These are phyloP conservation scores for Skeletonema grethae DNA, from an alignment of 108 stramenopile genomes.

Conservation along the genomic window DNA sequence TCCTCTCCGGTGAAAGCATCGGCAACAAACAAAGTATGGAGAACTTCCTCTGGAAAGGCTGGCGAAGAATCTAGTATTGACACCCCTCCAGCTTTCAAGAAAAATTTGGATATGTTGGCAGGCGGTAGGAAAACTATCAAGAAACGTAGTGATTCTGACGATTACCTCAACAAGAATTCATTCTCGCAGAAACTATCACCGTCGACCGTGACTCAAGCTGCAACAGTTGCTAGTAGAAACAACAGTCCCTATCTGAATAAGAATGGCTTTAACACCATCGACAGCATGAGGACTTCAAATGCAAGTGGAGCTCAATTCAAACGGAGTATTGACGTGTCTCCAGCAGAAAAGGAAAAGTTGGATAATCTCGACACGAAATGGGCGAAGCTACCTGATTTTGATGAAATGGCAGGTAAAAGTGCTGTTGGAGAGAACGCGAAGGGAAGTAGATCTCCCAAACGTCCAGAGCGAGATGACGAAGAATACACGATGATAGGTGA, in stretches of 20 bases:
- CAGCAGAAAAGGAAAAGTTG: background rate
- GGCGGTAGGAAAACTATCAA: background rate
- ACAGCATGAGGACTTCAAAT: slow-evolving; percentile 5
- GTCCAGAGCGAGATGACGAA: background rate
- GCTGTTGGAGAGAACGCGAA: background rate
- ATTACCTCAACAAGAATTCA: background rate
- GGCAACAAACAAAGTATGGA: background rate
- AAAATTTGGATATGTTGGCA: slow-evolving; percentile 4
- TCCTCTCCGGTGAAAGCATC: slow-evolving; percentile 2
- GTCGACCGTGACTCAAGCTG: background rate
- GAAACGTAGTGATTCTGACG: background rate
- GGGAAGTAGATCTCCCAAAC: background rate
- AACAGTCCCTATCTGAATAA: slow-evolving; percentile 6
- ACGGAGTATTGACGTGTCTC: background rate
- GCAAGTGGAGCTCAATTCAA: slow-evolving; percentile 9
- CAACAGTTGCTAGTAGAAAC: background rate
- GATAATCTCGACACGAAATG: slow-evolving; percentile 11
- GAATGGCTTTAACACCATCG: background rate
- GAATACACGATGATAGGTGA: background rate
- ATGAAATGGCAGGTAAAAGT: slow-evolving; percentile 5
- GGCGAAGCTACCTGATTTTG: slow-evolving; percentile 5
- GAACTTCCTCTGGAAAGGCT: background rate
- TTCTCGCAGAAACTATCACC: background rate
- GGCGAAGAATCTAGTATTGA: background rate
- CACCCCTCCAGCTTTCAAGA: slow-evolving; percentile 8